Evolutionary conservation across 2,329 filamentous ascomycete species (phyloP), one percentile per base, ranked within the genome.

Genomic region (Neofusicoccum kwambonambiense): DNA sequence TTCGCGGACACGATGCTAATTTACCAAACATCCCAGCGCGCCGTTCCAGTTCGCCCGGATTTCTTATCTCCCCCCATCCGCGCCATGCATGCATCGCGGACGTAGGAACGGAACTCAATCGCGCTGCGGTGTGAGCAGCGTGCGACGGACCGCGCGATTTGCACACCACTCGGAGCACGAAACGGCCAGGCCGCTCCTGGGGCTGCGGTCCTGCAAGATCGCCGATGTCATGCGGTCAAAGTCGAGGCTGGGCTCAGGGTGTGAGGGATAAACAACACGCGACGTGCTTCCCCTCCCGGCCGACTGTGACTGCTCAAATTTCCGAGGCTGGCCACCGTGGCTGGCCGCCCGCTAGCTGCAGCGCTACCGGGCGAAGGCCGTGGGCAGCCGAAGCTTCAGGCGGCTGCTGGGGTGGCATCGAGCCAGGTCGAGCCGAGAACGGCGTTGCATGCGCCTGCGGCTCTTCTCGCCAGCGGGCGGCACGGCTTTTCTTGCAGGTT

Each of bases 211-310:
- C 50, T 13, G 41, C 27, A 17, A 34, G 56, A 60, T 60, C 56
- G 56, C 27, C 56, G 56, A 60, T 60, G 56, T 60, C 56, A 60
- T 35, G 56, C 27, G 56, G 56, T 9, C 41, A 35, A 19, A 17
- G 42, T 60, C 56, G 41, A 60, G 56, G 22, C 50, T 44, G 52
- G 19, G 37, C 39, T 44, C 27, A 31, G 15, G 15, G 42, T 19
- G 42, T 37, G 56, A 37, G 41, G 54, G 39, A 34, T 60, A 47
- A 37, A 47, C 52, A 56, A 57, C 56, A 47, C 31, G 42, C 56
- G 42, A 35, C 41, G 39, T 22, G 15, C 39, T 27, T 12, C 19
- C 22, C 13, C 52, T 57, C 52, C 19, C n/a, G 51, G 52, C 13
- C 27, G 27, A 31, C 27, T 31, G 52, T 37, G 7, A 44, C 39